Base-by-base conservation (phyloP, 176 grass and related monocot species). In the Carex parvula region DNA sequence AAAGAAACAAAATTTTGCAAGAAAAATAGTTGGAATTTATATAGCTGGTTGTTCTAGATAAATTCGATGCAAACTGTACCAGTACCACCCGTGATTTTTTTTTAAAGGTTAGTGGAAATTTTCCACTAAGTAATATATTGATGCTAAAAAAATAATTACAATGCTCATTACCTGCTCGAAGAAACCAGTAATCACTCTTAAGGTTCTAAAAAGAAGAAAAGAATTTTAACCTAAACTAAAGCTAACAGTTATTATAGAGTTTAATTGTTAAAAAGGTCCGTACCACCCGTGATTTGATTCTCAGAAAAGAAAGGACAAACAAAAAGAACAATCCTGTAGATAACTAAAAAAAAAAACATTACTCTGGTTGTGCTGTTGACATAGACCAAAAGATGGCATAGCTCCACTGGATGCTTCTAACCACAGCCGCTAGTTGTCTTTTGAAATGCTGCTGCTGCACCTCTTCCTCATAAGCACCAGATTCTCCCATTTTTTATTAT, bases 351-450 rank as follows among this genome's bases (percentile, higher is more conserved):
- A 84, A 30, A 56, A 35, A 72, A 13, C 2, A 48, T 84, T 95
- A 98, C 92, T 91, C 91, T 81, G 86, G 83, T 32, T 86, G 88
- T 11, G 80, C 81, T 76, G 61, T 79, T 64, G 92, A 88, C 65
- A 85, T 64, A 35, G 91, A 93, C 93, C 96, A 98, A 84, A 98
- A 98, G 65, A 98, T 42, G 30, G 91, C 89, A 64, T 98, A 98
- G 29, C 60, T 98, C 96, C 96, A 98, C 70, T 89, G 86, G 64
- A 87, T 88, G 70, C 86, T 90, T 84, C 91, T 95, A 48, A 82
- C 89, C 3, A 89, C 80, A 22, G 92, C 89, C 60, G 88, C 92
- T 64, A 98, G 91, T 82, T 89, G 93, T 66, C 50, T 86, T 70
- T 88, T 91, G 60, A 95, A 81, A 5, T 54, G 75, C 75, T 86